Percentiles rank a stretch among this genome's conserved stretches.
These are phyloP conservation scores for Berkeleyomyces rouxiae DNA, from an alignment of 2,329 filamentous ascomycete species.

Conservation along the genomic window DNA sequence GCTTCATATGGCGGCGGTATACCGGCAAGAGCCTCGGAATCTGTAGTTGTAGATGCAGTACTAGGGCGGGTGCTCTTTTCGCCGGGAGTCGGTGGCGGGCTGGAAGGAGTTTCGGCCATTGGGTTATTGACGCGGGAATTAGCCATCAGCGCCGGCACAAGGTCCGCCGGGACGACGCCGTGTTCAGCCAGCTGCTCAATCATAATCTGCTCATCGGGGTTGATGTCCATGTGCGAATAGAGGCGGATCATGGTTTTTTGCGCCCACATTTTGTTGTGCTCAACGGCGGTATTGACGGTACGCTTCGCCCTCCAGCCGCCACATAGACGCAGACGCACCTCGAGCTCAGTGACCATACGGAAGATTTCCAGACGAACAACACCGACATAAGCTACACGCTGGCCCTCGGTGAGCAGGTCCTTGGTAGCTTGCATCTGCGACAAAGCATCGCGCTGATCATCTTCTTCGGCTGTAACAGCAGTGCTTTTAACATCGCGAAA, in stretches of 20 bases:
- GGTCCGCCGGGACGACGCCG: slow-evolving; percentile 67
- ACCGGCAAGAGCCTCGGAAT: slow-evolving; percentile 30
- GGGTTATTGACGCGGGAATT: slow-evolving; percentile 91
- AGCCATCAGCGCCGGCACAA: slow-evolving; percentile 74
- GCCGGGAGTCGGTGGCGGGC: slow-evolving; percentile 7
- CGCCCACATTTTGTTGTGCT: slow-evolving; percentile 84
- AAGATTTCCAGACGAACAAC: slow-evolving; percentile 68
- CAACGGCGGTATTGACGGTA: slow-evolving; percentile 48
- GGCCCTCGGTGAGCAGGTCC: slow-evolving; percentile 82
- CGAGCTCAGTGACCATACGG: slow-evolving; percentile 54
- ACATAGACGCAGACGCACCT: slow-evolving; percentile 21
- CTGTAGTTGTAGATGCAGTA: slow-evolving; percentile 15
- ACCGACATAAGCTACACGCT: slow-evolving; percentile 91
- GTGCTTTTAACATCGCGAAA: slow-evolving; percentile 58
- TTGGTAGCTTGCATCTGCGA: slow-evolving; percentile 93
- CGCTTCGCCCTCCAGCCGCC: slow-evolving; percentile 54
- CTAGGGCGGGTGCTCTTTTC: slow-evolving; percentile 10
- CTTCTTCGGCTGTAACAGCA: slow-evolving; percentile 45
- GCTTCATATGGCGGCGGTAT: slow-evolving; percentile 44
- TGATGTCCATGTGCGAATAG: slow-evolving; percentile 95
- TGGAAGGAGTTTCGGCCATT: slow-evolving; percentile 39
- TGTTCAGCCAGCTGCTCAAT: slow-evolving; percentile 93
- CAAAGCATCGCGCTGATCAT: slow-evolving; percentile 70
- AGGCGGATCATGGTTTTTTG: slow-evolving; percentile 96
- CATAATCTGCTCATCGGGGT: slow-evolving; percentile 84